Evolutionary conservation across 352 stramenopile genomes (phyloP).

Genomic region (Globisporangium canariense): DNA sequence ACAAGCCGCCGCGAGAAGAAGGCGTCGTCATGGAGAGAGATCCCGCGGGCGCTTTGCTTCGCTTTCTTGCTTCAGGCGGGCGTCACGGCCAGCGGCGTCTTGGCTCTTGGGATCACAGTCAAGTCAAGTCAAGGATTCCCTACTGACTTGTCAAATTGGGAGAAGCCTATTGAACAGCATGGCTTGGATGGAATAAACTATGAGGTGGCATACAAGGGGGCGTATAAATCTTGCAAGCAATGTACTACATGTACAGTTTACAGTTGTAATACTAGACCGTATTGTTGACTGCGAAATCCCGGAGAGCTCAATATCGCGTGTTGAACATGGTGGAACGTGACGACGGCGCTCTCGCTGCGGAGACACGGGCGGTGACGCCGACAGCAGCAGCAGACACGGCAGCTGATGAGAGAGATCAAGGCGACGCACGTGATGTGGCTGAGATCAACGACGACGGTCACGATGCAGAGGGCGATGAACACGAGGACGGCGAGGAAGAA

Average conservation of each 20-base stretch:
- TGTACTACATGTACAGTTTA: slow-evolving; percentile 11
- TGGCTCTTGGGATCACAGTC: too few relatives aligned
- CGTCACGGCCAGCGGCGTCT: too few relatives aligned
- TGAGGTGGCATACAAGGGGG: too few relatives aligned
- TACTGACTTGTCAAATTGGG: too few relatives aligned
- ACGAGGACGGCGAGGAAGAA: slow-evolving; percentile 16
- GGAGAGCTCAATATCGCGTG: not conserved
- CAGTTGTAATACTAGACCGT: not conserved
- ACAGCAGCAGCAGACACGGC: not conserved
- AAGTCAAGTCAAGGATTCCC: too few relatives aligned
- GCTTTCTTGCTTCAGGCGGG: not conserved
- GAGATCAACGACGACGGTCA: slow-evolving; percentile 17
- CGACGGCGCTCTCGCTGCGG: not conserved
- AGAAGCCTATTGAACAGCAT: too few relatives aligned
- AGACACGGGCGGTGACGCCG: not conserved
- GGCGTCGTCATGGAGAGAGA: not conserved
- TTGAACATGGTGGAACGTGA: slow-evolving; percentile 5
- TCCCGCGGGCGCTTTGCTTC: not conserved
- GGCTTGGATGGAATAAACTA: too few relatives aligned
- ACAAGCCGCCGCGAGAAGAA: not conserved
- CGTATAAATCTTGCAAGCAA: not conserved
- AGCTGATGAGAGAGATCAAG: not conserved
- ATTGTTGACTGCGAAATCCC: not conserved
- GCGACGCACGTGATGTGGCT: not conserved
- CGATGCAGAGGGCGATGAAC: slow-evolving; percentile 14